A percentile compares a stretch with the other conserved stretches of the same genome.
Evolutionary conservation across 1,284 basidiomycete species (phyloP).

Genomic region (Trametes versicolor): DNA sequence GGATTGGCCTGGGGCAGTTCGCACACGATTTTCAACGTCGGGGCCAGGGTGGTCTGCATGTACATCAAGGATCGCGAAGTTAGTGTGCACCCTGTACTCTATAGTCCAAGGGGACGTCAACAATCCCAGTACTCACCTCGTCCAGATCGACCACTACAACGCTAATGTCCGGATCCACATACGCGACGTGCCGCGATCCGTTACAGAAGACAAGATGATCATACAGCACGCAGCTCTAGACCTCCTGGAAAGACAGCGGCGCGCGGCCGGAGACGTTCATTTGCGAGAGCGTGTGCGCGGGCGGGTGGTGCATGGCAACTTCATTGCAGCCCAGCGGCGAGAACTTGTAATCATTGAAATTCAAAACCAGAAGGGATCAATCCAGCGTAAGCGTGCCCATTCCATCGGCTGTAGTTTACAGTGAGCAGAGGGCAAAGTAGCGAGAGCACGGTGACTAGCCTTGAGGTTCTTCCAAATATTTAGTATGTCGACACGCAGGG

Average conservation of each 20-base stretch:
- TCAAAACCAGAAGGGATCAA: slow-evolving; percentile 73
- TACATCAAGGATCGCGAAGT: slow-evolving; percentile 19
- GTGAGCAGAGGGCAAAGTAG: not conserved
- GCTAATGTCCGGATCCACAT: slow-evolving; percentile 74
- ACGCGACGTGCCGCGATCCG: slow-evolving; percentile 62
- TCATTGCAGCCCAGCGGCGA: slow-evolving; percentile 65
- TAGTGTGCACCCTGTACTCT: too few species aligned
- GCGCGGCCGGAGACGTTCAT: slow-evolving; percentile 65
- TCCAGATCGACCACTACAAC: slow-evolving; percentile 71
- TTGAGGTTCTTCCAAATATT: too few species aligned
- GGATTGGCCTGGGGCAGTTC: slow-evolving; percentile 66
- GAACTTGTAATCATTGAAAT: slow-evolving; percentile 87
- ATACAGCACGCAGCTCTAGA: slow-evolving; percentile 85
- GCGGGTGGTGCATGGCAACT: slow-evolving; percentile 57
- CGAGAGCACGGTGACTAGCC: too few species aligned
- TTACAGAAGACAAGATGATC: slow-evolving; percentile 77
- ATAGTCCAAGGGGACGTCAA: not conserved
- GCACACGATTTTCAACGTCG: slow-evolving; percentile 66
- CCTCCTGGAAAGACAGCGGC: slow-evolving; percentile 81
- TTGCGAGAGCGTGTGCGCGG: slow-evolving; percentile 67
- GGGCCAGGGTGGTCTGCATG: slow-evolving; percentile 60
- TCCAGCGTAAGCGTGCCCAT: slow-evolving; percentile 48
- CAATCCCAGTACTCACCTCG: slow-evolving; percentile 54
- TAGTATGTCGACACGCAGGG: too few species aligned
- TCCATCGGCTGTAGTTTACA: not conserved